These are phyloP conservation scores for Penicillium occitanis DNA, from an alignment of 2,329 filamentous ascomycete genomes.

Conservation along the genomic window DNA sequence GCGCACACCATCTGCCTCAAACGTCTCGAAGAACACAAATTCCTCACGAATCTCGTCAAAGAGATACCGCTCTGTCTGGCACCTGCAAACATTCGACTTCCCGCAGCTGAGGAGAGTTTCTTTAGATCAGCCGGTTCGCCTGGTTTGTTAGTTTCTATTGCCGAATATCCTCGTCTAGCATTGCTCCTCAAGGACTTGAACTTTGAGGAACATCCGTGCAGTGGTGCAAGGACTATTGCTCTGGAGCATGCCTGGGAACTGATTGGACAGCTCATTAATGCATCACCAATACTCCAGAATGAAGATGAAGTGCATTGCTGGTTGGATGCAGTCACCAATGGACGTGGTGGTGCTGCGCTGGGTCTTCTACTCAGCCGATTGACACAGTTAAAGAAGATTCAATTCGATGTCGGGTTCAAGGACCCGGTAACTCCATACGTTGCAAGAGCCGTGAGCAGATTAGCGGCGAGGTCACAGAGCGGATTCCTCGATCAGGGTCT, in stretches of 20 bases:
- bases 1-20: neutral
- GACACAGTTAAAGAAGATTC: neutral
- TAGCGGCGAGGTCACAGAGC: conserved; percentile 3
- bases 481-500: neutral
- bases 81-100: neutral
- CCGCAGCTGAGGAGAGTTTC: neutral
- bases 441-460: neutral
- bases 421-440: neutral
- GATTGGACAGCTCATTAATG: neutral
- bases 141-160: neutral
- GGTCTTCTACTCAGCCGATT: neutral
- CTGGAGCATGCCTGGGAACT: neutral
- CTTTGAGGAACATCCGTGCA: neutral
- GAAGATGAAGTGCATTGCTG: neutral
- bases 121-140: neutral
- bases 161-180: neutral
- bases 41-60: neutral
- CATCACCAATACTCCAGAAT: neutral
- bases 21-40: neutral
- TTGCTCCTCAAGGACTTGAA: neutral
- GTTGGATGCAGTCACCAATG: neutral
- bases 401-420: neutral
- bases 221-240: neutral
- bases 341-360: neutral
- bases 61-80: neutral